Percentiles rank a stretch among this genome's conserved stretches.
phyloP scores from a whole-genome alignment of 805 yeast species.

The Isabelozyma pseudorhagii region DNA sequence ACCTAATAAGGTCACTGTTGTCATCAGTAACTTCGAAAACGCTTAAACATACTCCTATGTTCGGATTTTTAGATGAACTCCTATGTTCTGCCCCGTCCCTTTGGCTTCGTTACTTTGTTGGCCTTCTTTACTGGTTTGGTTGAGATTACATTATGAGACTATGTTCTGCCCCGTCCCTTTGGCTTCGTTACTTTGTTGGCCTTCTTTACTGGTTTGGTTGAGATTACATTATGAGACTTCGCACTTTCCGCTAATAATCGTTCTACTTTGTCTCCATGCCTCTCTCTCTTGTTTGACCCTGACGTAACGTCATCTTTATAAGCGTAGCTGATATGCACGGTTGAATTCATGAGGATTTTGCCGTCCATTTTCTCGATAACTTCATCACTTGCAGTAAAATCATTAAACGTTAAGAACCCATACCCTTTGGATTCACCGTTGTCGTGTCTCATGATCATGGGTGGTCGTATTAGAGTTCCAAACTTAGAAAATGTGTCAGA shows the following conservation, averaged over 20 bases:
- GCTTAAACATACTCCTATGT: too few relatives aligned
- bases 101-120: not conserved
- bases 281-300: slow-evolving; percentile 40
- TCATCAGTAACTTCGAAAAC: too few relatives aligned
- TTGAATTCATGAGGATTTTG: slow-evolving; percentile 63
- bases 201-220: slow-evolving; percentile 8
- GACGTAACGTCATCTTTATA: slow-evolving; percentile 52
- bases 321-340: slow-evolving; percentile 65
- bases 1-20: too few relatives aligned
- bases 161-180: not conserved
- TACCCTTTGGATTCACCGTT: slow-evolving; percentile 55
- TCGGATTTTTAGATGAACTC: too few relatives aligned
- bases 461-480: slow-evolving; percentile 56
- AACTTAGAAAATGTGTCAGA: slow-evolving; percentile 60
- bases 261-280: slow-evolving; percentile 81
- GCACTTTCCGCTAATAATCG: slow-evolving; percentile 68
- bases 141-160: slow-evolving; percentile 23
- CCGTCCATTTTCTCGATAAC: slow-evolving; percentile 72
- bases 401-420: slow-evolving; percentile 64
- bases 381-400: slow-evolving; percentile 64
- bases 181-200: not conserved
- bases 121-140: slow-evolving; percentile 8
- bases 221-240: slow-evolving; percentile 26
- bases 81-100: not conserved
- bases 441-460: slow-evolving; percentile 47